A percentile compares a stretch with the other conserved stretches of the same genome.
Evolutionary conservation across 805 yeast genomes (phyloP).

Genomic region (Starmerella kuoi): DNA sequence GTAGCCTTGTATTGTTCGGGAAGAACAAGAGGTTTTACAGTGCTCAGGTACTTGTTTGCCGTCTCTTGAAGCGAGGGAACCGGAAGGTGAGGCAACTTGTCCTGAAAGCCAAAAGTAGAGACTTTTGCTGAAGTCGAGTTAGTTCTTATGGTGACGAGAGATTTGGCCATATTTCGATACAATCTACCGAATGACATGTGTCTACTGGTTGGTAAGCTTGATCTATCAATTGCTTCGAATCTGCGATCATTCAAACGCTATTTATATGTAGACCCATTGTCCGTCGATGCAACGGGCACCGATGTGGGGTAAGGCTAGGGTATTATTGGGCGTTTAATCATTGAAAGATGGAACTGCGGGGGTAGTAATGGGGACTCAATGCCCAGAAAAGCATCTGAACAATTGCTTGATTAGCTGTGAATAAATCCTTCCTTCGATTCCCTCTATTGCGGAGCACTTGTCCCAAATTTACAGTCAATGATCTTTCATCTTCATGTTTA

Average conservation of each 20-base stretch:
- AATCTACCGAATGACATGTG: background rate
- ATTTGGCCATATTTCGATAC: constrained; percentile 4
- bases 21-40: constrained; percentile 55
- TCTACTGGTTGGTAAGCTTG: too few species aligned
- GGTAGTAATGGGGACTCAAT: too few species aligned
- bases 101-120: constrained; percentile 56
- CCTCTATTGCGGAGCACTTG: too few species aligned
- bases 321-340: too few species aligned
- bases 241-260: background rate
- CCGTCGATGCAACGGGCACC: background rate
- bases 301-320: constrained; percentile 1
- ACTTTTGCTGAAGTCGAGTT: constrained; percentile 30
- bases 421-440: too few species aligned
- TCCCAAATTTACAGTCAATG: too few species aligned
- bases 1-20: constrained; percentile 44
- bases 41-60: constrained; percentile 50
- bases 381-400: too few species aligned
- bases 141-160: constrained; percentile 13
- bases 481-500: too few species aligned
- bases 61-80: constrained; percentile 74
- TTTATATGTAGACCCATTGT: background rate
- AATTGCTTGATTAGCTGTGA: too few species aligned
- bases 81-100: constrained; percentile 67
- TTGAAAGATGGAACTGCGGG: too few species aligned
- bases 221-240: too few species aligned